Base-by-base conservation (phyloP, 805 yeast genomes). In the Suhomyces faveliae region DNA sequence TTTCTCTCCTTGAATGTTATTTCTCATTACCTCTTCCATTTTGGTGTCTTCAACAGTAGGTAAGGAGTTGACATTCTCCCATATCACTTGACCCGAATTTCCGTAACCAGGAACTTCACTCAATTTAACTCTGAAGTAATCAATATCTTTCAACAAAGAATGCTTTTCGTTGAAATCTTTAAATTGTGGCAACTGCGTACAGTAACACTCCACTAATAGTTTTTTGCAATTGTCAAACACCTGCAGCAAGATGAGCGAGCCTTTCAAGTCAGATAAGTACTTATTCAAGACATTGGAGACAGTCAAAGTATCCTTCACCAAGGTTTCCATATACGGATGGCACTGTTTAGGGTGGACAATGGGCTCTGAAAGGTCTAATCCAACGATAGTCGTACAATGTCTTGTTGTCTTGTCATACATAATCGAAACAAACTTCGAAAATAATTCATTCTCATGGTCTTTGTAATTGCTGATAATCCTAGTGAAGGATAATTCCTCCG, bases 261-360 rank as follows among this genome's bases (percentile, higher is more conserved):
- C 74, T 47, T 79, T 80, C 13, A 66, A 52, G 42, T 73, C 74
- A 0, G 86, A 81, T 35, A 86, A 66, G 57, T 83, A 82, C 50
- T 79, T 77, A 35, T 74, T 76, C 22, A 85, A 68, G 5, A 83
- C 84, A 50, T 80, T 77, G 2, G 83, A 71, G 22, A 87, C 81
- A 0, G 86, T 81, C n/a, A 73, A 57, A 0, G 89, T 83, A 49
- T 86, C 90, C 52, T 80, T 83, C 40, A 84, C 83, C 35, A 86
- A 63, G 1, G 76, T 74, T 48, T 77, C 83, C 87, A 86, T 84
- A 58, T 84, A 86, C 27, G 63, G 68, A 58, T 84, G 85, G 39
- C 81, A 81, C 44, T 76, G 79, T 11, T 68, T 73, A 2, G 76
- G 70, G 7, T 66, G 68, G 11, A 38, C 46, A 2, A 73, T 48